Conservation (phyloP, 2,329 filamentous ascomycete genomes). For the Curvularia sp. region DNA sequence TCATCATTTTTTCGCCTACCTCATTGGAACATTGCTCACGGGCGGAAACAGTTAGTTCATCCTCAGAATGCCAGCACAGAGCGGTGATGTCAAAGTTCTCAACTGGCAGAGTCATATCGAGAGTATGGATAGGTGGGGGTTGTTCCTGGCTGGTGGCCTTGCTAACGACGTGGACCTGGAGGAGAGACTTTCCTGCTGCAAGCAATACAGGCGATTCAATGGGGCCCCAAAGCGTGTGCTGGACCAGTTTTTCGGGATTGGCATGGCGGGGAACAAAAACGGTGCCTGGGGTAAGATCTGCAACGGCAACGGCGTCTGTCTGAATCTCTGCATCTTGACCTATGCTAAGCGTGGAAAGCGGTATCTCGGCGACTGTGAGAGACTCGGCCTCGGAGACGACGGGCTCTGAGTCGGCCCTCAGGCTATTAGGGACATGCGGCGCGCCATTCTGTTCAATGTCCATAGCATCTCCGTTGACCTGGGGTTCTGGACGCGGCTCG, state of each 20-base stretch:
- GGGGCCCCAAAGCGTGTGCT: constrained; percentile 48
- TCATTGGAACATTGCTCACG: constrained; percentile 47
- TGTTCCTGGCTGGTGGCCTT: constrained; percentile 20
- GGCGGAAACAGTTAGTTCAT: constrained; percentile 46
- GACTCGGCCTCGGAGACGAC: constrained; percentile 49
- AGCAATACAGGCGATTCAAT: constrained; percentile 41
- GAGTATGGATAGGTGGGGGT: constrained; percentile 21
- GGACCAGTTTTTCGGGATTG: constrained; percentile 33
- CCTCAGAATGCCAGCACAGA: constrained; percentile 45
- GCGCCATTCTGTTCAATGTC: constrained; percentile 52
- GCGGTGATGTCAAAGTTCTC: constrained; percentile 47
- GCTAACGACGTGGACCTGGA: constrained; percentile 43
- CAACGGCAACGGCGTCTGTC: constrained; percentile 44
- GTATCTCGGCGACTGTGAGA: constrained; percentile 47
- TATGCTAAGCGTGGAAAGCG: constrained; percentile 50
- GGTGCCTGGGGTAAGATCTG: constrained; percentile 41
- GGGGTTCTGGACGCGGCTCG: constrained; percentile 40
- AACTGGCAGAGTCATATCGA: constrained; percentile 39
- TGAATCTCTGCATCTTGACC: constrained; percentile 48
- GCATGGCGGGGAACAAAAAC: constrained; percentile 38
- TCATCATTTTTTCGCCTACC: constrained; percentile 47
- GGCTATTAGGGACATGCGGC: constrained; percentile 37
- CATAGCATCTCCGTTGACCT: constrained; percentile 57
- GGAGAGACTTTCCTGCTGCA: constrained; percentile 46
- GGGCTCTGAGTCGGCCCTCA: constrained; percentile 47